Base-by-base conservation (phyloP, 345 rosid genomes). In the Syzygium aqueum region DNA sequence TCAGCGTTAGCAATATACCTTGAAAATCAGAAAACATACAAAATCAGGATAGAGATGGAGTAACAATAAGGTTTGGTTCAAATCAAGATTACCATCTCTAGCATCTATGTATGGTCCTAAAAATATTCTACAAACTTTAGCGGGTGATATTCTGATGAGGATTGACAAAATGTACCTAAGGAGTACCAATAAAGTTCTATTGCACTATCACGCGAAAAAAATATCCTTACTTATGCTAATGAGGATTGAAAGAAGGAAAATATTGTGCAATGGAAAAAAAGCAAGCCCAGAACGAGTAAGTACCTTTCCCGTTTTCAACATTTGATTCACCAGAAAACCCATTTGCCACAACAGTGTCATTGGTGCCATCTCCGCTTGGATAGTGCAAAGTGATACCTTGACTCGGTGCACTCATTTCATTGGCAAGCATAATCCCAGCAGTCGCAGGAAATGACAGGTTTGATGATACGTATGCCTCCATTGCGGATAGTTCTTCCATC, bases 401-500 rank as follows among this genome's bases (percentile, higher is more conserved):
- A 85, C 86, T 88, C 3, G 90, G 90, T 63, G 89, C 85, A 85
- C 92, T 88, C 87, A 86, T 89, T 85, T 94, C 96, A 87, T 92
- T 96, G 25, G 92, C 84, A 67, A 95, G 95, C 84, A 93, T 89
- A 89, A 95, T 93, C 89, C 95, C 96, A 6, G 98, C 92, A 65
- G 94, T 92, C 89, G 92, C 94, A 30, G 91, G 27, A 52, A 92
- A 84, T 51, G 96, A 87, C 87, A 95, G 90, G 49, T 95, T 95
- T 2, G 91, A 78, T 25, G 96, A 94, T 49, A 91, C 87, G 67
- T 88, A 94, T 25, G 95, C 96, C 92, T 93, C 91, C 89, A 96
- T 95, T 57, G 98, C 99, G 13, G 95, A 96, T 91, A 96, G 87
- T 91, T 96, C 97, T 53, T 95, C 93, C 93, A 96, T 96, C 98